Evolutionary conservation across 805 yeast species (phyloP).

Genomic region (Yarrowia sp.): DNA sequence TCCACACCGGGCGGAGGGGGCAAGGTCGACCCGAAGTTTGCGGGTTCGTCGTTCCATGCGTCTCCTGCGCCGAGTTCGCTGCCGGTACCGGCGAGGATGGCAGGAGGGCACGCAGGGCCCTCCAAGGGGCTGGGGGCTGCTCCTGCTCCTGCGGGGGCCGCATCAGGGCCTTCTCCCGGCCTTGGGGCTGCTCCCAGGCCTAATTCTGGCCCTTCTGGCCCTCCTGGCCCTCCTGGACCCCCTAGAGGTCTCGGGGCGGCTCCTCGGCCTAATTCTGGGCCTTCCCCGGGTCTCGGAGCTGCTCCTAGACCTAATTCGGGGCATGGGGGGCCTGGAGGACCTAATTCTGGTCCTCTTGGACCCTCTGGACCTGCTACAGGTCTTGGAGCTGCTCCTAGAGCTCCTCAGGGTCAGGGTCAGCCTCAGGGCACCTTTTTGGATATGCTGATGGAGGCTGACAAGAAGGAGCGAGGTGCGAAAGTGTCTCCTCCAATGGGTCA

Average conservation of each 20-base stretch:
- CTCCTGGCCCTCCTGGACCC: not conserved
- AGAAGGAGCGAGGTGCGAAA: conserved; percentile 5
- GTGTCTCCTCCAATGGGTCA: no score
- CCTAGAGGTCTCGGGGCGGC: not conserved
- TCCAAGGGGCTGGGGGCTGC: no score
- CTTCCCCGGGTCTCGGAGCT: not conserved
- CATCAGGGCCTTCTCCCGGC: not conserved
- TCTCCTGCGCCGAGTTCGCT: conserved; percentile 36
- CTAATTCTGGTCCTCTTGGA: not conserved
- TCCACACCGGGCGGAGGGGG: not conserved
- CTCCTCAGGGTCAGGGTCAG: not conserved
- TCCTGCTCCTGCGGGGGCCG: not conserved
- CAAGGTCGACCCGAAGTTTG: conserved; percentile 29
- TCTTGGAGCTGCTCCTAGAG: not conserved
- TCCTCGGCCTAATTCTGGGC: not conserved
- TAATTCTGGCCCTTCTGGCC: not conserved
- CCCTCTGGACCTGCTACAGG: not conserved
- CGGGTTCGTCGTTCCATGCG: conserved; percentile 37
- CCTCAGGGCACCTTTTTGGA: not conserved
- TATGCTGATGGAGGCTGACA: conserved; percentile 22
- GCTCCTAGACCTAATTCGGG: not conserved
- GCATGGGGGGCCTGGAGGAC: no score
- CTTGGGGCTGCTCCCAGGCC: not conserved
- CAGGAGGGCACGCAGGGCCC: not conserved
- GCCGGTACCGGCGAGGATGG: conserved; percentile 32